phyloP scores from a whole-genome alignment of 2,329 filamentous ascomycete genomes.

The Colletotrichum eleusines region DNA sequence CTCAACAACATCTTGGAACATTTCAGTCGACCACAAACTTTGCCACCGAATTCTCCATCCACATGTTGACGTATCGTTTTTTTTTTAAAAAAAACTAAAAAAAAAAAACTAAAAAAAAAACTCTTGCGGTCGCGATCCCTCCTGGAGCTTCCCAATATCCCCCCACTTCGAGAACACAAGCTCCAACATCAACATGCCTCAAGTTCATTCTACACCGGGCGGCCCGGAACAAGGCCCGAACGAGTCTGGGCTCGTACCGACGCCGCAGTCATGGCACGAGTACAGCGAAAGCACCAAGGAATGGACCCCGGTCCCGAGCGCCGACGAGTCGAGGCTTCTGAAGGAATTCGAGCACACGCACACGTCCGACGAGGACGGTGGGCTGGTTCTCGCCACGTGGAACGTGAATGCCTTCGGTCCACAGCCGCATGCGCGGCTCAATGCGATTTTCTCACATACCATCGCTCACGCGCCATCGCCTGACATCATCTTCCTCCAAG shows the following conservation, averaged over 20 bases:
- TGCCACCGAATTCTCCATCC: too few relatives aligned
- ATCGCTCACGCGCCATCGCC: conserved; percentile 43
- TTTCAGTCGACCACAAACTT: too few relatives aligned
- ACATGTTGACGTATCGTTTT: too few relatives aligned
- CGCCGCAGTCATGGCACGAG: conserved; percentile 23
- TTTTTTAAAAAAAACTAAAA: too few relatives aligned
- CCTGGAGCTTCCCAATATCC: too few relatives aligned
- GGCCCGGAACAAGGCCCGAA: not conserved
- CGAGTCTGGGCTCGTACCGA: not conserved
- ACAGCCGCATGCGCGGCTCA: conserved; percentile 42
- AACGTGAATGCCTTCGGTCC: conserved; percentile 13
- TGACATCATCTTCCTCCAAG: conserved; percentile 52
- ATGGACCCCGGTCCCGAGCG: conserved; percentile 6
- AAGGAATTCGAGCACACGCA: not conserved
- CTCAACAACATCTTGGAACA: too few relatives aligned
- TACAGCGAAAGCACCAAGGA: not conserved
- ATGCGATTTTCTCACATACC: conserved; percentile 47
- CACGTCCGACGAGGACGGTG: not conserved
- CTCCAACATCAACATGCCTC: not conserved
- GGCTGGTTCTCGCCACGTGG: conserved; percentile 30
- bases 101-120: too few relatives aligned
- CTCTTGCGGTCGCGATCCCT: too few relatives aligned
- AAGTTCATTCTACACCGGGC: not conserved
- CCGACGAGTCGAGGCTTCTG: too few relatives aligned
- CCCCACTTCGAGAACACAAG: not conserved